Base-by-base conservation (phyloP, 495 filamentous ascomycete genomes). In the Aspergillus conjunctus region DNA sequence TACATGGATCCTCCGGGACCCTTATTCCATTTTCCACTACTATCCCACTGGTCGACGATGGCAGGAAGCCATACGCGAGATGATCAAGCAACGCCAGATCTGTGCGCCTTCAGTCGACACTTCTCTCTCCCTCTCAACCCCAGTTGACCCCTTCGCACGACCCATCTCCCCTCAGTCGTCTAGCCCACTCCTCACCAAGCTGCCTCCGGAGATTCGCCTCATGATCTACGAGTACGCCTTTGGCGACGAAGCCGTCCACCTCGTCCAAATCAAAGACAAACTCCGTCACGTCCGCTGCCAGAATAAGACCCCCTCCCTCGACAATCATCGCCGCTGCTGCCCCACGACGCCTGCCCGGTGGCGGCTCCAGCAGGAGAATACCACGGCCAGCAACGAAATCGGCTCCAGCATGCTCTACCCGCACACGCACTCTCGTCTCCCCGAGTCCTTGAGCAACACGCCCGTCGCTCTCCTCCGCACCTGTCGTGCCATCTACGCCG, bases 161-260 rank as follows among this genome's bases (percentile, higher is more conserved):
- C 54, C 66, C 18, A 65, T 71, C 18, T 33, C 66, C 43, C 31
- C 66, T 1, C 76, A 77, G 55, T 15, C 54, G 12, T 20, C 61
- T 26, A 65, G 66, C 32, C 21, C 39, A 9, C 63, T 78, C 48
- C 58, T 79, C 46, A 50, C 57, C 32, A 66, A 63, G 44, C 68
- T 83, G 0, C 84, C 84, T 1, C 66, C 75, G 8, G 84, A 87
- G 67, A 75, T 87, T 56, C 80, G 84, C 14, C 68, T 82, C 26
- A 76, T 83, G 54, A 85, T 86, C 39, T 86, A 82, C 68, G 65
- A 68, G 15, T 79, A 83, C 55, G 78, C 83, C 63, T 79, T 84
- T 57, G 74, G 73, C 62, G 68, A 77, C 50, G 68, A 74, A 14
- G 74, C 69, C 49, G 62, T 79, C 10, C 77, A 77, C 56, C 68